These are phyloP conservation scores for Chaetoscypha palmicola DNA, from an alignment of 2,329 filamentous ascomycete genomes.

Conservation along the genomic window DNA sequence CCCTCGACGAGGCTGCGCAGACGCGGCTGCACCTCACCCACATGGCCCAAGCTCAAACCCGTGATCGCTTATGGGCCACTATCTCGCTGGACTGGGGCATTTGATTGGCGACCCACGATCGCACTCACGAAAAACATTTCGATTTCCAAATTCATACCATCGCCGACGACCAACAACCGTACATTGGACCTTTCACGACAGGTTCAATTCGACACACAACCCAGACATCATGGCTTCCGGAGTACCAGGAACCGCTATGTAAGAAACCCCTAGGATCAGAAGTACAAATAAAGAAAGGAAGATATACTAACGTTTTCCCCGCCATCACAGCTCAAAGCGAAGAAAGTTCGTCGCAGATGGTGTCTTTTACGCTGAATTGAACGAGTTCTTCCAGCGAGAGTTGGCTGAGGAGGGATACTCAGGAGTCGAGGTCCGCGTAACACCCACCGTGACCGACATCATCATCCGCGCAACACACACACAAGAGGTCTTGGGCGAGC, in stretches of 20 bases:
- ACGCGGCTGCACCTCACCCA: too few species aligned
- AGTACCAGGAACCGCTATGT: slow-evolving; percentile 33
- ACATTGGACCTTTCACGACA: slow-evolving; percentile 23
- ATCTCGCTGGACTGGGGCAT: background rate
- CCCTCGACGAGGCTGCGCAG: too few species aligned
- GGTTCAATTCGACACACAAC: slow-evolving; percentile 25
- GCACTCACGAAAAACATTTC: too few species aligned
- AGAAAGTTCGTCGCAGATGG: slow-evolving; percentile 96
- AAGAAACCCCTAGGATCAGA: slow-evolving; percentile 20
- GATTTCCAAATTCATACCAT: too few species aligned
- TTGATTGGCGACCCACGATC: background rate
- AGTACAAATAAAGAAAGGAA: background rate
- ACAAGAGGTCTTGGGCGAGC: slow-evolving; percentile 99
- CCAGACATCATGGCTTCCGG: slow-evolving; percentile 34
- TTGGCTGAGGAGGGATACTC: slow-evolving; percentile 99
- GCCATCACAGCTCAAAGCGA: slow-evolving; percentile 65
- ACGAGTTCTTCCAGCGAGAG: slow-evolving; percentile 99
- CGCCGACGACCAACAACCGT: slow-evolving; percentile 26
- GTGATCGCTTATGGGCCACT: background rate
- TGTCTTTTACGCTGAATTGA: slow-evolving; percentile 99
- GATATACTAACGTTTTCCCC: background rate
- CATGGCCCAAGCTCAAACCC: background rate
- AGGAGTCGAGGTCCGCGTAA: slow-evolving; percentile 99
- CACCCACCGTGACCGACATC: slow-evolving; percentile 99
- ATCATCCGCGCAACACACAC: slow-evolving; percentile 99